A percentile compares a stretch with the other conserved stretches of the same genome.
phyloP scores from a whole-genome alignment of 2,329 filamentous ascomycete genomes.

The Colletotrichum sidae region DNA sequence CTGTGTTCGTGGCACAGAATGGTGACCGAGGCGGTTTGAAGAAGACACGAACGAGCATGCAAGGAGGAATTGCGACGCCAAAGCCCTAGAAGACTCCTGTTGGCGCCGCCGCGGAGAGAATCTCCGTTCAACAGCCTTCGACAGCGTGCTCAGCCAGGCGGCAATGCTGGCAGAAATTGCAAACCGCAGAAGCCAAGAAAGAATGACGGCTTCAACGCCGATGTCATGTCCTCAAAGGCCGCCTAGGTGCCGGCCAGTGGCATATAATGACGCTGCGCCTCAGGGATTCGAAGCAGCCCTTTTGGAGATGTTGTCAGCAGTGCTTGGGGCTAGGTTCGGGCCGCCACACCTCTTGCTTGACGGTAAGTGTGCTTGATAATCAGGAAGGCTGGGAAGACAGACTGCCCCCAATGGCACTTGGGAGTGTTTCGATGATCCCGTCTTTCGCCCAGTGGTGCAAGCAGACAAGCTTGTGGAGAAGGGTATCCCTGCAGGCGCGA shows the following conservation, averaged over 20 bases:
- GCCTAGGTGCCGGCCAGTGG: background rate
- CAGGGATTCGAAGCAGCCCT: background rate
- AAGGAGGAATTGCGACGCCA: constrained; percentile 1
- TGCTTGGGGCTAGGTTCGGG: constrained; percentile 1
- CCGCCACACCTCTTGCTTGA: constrained; percentile 6
- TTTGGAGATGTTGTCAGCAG: background rate
- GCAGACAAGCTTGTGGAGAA: too few species aligned
- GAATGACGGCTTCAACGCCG: background rate
- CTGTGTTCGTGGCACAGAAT: background rate
- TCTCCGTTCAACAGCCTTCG: background rate
- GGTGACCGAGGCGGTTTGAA: constrained; percentile 1
- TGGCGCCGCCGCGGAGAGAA: constrained; percentile 6
- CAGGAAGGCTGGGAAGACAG: too few species aligned
- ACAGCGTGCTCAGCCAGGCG: background rate
- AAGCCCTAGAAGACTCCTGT: constrained; percentile 15
- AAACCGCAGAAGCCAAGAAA: constrained; percentile 2
- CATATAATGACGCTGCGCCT: background rate
- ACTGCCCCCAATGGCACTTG: too few species aligned
- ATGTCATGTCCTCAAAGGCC: constrained; percentile 1
- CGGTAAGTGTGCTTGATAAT: background rate
- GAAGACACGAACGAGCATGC: too few species aligned
- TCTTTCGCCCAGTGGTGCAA: too few species aligned
- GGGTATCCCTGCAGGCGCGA: too few species aligned
- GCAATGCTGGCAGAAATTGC: background rate
- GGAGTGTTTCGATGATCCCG: too few species aligned